These are phyloP conservation scores for Rostrohypoxylon terebratum DNA, from an alignment of 495 filamentous ascomycete species.

Conservation along the genomic window DNA sequence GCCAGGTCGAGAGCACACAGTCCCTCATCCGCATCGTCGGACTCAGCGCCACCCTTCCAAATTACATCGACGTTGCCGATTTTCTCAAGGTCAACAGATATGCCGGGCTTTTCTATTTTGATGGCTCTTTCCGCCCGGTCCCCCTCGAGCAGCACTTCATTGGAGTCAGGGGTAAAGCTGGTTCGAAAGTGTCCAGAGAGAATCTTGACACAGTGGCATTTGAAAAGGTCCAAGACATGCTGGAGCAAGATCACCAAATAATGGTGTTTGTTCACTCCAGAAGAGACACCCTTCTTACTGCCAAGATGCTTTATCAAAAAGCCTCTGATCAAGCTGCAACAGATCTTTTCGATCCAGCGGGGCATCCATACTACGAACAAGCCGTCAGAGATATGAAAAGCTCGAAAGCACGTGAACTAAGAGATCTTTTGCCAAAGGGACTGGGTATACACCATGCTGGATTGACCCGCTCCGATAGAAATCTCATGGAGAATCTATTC, in stretches of 20 bases:
- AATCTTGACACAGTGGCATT: constrained; percentile 88
- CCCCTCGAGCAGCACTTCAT: constrained; percentile 98
- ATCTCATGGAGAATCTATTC: constrained; percentile 92
- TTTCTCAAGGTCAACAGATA: constrained; percentile 96
- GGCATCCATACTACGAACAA: constrained; percentile 74
- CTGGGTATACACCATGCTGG: constrained; percentile 97
- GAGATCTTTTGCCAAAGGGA: constrained; percentile 89
- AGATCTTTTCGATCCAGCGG: constrained; percentile 83
- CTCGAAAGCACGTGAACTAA: constrained; percentile 83
- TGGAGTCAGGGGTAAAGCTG: constrained; percentile 91
- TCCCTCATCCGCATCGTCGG: constrained; percentile 96
- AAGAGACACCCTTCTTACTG: constrained; percentile 91
- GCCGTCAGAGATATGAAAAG: constrained; percentile 84
- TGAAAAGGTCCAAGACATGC: constrained; percentile 96
- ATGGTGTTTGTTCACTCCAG: constrained; percentile 99
- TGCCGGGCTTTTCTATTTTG: constrained; percentile 96
- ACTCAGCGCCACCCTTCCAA: constrained; percentile 93
- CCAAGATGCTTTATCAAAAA: constrained; percentile 85
- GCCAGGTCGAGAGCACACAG: constrained; percentile 98
- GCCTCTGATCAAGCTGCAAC: constrained; percentile 80
- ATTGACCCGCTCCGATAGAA: constrained; percentile 91
- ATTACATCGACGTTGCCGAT: constrained; percentile 95
- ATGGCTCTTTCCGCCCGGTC: constrained; percentile 93
- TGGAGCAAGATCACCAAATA: constrained; percentile 86
- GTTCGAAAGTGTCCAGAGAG: constrained; percentile 80